Percentiles rank a stretch among this genome's conserved stretches.
Evolutionary conservation across 2,329 filamentous ascomycete genomes (phyloP).

Genomic region (Pyricularia grisea): DNA sequence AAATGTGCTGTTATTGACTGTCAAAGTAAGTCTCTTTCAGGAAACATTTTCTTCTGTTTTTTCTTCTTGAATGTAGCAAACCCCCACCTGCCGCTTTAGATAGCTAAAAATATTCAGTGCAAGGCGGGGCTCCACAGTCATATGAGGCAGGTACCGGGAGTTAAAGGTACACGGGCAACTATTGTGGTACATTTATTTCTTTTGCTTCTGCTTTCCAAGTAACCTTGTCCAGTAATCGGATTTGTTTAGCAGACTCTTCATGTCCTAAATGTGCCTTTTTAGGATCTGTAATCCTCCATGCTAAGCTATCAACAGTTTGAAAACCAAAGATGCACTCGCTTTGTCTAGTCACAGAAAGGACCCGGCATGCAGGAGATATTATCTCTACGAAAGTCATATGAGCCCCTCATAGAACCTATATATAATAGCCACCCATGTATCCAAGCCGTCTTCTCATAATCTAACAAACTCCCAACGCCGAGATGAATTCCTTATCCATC

Average conservation of each 20-base stretch:
- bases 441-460: background rate
- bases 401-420: background rate
- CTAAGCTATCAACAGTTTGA: background rate
- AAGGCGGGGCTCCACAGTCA: background rate
- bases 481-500: background rate
- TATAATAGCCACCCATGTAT: background rate
- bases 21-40: background rate
- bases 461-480: background rate
- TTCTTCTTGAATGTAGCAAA: background rate
- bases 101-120: background rate
- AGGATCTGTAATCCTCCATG: background rate
- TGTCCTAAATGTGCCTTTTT: background rate
- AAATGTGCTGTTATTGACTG: background rate
- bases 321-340: background rate
- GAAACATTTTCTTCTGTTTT: background rate
- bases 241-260: background rate
- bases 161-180: too few relatives aligned
- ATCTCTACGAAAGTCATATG: background rate
- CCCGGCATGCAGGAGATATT: background rate
- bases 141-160: background rate
- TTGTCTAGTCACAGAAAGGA: background rate
- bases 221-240: background rate
- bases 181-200: background rate
- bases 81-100: background rate
- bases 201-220: background rate